Conservation (phyloP, 2,329 filamentous ascomycete species). For the Fusarium hostae region DNA sequence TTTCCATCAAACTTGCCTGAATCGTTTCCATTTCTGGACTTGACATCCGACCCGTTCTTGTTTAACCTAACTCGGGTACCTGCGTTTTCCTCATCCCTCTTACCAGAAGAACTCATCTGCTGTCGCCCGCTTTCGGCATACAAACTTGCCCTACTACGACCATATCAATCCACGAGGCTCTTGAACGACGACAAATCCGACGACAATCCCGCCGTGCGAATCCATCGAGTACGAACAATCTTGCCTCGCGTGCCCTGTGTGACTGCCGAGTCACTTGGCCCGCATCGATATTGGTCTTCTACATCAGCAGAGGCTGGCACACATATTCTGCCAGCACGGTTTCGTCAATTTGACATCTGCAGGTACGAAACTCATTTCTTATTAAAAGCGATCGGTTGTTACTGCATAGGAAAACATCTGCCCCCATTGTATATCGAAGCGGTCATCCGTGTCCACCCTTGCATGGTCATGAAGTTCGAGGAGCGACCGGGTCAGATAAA, state of each 20-base stretch:
- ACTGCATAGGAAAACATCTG: not conserved
- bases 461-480: not conserved
- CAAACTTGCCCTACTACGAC: constrained; percentile 40
- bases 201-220: constrained; percentile 5
- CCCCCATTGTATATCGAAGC: not conserved
- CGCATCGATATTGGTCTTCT: not conserved
- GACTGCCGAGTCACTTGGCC: constrained; percentile 3
- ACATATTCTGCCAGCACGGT: not conserved
- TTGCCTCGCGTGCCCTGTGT: constrained; percentile 12
- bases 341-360: constrained; percentile 5
- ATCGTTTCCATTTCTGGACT: constrained; percentile 35
- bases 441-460: not conserved
- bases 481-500: not conserved
- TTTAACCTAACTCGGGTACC: constrained; percentile 20
- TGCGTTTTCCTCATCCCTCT: constrained; percentile 26
- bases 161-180: constrained; percentile 28
- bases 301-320: constrained; percentile 14
- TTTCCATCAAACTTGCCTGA: constrained; percentile 33
- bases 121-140: constrained; percentile 35
- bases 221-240: constrained; percentile 26
- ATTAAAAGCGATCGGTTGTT: not conserved
- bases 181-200: constrained; percentile 21
- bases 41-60: constrained; percentile 27
- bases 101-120: constrained; percentile 39
- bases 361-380: constrained; percentile 33